Percentiles rank a stretch among this genome's conserved stretches.
Conservation (phyloP, 2,329 filamentous ascomycete species). For the Macrophomina phaseolina region DNA sequence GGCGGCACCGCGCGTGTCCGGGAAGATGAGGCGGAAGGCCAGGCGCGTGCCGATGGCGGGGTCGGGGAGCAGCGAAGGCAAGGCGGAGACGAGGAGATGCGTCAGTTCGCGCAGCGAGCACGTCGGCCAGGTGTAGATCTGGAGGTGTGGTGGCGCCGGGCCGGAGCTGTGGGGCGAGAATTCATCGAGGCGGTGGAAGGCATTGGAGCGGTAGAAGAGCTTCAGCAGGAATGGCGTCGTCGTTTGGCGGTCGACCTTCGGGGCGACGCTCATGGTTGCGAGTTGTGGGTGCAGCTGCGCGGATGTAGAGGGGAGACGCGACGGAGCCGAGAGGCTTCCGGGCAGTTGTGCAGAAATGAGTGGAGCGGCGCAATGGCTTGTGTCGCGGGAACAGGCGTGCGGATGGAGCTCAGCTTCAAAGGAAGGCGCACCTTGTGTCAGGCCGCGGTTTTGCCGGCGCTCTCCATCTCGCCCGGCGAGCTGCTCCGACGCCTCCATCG, state of each 20-base stretch:
- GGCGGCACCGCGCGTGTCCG: slow-evolving; percentile 63
- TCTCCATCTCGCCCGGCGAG: not conserved
- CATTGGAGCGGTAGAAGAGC: slow-evolving; percentile 78
- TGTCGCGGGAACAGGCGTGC: not conserved
- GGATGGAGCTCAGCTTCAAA: slow-evolving; percentile 1
- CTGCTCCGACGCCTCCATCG: not conserved
- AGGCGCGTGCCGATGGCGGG: slow-evolving; percentile 82
- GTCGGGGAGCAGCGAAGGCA: slow-evolving; percentile 72
- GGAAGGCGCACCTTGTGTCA: not conserved
- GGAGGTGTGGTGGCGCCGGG: slow-evolving; percentile 69
- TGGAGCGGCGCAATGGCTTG: slow-evolving; percentile 12
- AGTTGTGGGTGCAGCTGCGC: not conserved
- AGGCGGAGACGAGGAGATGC: slow-evolving; percentile 72
- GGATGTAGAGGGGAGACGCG: not conserved
- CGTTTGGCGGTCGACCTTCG: slow-evolving; percentile 68
- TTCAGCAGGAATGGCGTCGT: slow-evolving; percentile 84
- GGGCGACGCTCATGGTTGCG: slow-evolving; percentile 31
- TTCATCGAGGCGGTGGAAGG: slow-evolving; percentile 76
- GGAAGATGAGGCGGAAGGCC: slow-evolving; percentile 85
- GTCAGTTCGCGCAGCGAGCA: slow-evolving; percentile 83
- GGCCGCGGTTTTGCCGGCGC: slow-evolving; percentile 8
- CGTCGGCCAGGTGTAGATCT: slow-evolving; percentile 85
- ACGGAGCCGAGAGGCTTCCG: not conserved
- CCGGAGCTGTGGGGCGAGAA: slow-evolving; percentile 61
- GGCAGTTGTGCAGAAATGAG: not conserved